Percentiles rank a stretch among this genome's conserved stretches.
Conservation (phyloP, 352 stramenopile genomes). For the Phytophthora pinifolia region DNA sequence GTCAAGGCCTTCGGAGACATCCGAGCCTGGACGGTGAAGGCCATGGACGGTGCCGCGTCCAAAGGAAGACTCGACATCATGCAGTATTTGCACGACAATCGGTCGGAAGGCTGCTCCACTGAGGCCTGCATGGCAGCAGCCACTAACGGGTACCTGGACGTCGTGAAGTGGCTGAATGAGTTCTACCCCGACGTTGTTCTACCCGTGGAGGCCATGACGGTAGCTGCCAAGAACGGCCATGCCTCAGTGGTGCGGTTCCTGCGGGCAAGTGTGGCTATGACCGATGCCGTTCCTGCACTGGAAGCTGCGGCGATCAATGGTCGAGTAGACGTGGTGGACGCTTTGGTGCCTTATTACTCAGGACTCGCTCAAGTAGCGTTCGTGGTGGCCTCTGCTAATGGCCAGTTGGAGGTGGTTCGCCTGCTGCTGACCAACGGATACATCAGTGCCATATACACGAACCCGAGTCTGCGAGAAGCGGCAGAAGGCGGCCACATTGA, state of each 20-base stretch:
- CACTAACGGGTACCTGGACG: neutral
- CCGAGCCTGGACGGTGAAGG: conserved; percentile 8
- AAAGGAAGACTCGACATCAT: conserved; percentile 19
- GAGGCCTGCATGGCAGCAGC: conserved; percentile 2
- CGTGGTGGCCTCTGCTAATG: conserved; percentile 14
- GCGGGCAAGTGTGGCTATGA: conserved; percentile 10
- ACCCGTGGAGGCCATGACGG: conserved; percentile 12
- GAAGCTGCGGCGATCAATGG: conserved; percentile 9
- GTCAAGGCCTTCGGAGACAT: conserved; percentile 5
- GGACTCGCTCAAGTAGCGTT: conserved; percentile 16
- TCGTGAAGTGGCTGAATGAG: conserved; percentile 20
- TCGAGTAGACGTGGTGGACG: conserved; percentile 7
- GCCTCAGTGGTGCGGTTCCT: conserved; percentile 10
- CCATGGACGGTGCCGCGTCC: conserved; percentile 17
- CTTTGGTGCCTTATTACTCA: conserved; percentile 13
- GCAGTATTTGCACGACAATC: conserved; percentile 8
- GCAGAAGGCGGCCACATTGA: conserved; percentile 11
- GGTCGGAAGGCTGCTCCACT: conserved; percentile 8
- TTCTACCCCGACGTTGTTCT: conserved; percentile 1
- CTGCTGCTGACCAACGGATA: conserved; percentile 9
- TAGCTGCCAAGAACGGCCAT: conserved; percentile 8
- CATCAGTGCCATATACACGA: conserved; percentile 16
- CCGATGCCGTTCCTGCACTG: conserved; percentile 7
- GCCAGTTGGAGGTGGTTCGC: conserved; percentile 7
- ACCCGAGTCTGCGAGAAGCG: conserved; percentile 13